These are phyloP conservation scores for Acer saccharum DNA, from an alignment of 345 rosid species.

Conservation along the genomic window DNA sequence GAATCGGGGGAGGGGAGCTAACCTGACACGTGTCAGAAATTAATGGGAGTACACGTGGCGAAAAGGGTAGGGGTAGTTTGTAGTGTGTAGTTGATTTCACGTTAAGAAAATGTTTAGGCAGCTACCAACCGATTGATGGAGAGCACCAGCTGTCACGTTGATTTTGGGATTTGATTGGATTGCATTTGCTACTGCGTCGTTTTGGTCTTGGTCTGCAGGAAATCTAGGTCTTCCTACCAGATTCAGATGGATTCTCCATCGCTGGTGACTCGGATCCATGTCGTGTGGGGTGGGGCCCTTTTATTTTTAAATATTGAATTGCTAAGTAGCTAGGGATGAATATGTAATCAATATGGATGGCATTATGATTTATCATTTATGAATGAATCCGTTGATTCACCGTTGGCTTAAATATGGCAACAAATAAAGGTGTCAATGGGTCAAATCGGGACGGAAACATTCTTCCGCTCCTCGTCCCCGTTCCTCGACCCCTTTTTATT, in stretches of 20 bases:
- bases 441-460: too few relatives aligned
- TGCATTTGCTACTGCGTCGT: too few relatives aligned
- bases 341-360: too few relatives aligned
- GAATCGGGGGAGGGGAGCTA: background rate
- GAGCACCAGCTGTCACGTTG: slow-evolving; percentile 6
- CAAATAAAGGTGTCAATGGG: too few relatives aligned
- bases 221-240: background rate
- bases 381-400: too few relatives aligned
- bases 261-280: background rate
- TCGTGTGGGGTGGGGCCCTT: background rate
- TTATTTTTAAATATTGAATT: too few relatives aligned
- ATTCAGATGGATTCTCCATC: background rate
- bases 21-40: slow-evolving; percentile 6
- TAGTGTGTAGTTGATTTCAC: slow-evolving; percentile 15
- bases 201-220: background rate
- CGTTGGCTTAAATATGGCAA: too few relatives aligned
- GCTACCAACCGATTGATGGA: background rate
- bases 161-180: background rate
- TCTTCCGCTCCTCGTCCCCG: too few relatives aligned
- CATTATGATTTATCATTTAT: too few relatives aligned
- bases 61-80: too few relatives aligned
- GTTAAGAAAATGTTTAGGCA: background rate
- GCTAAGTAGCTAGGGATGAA: too few relatives aligned
- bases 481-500: too few relatives aligned
- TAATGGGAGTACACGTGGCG: background rate